Percentiles rank a stretch among this genome's conserved stretches.
Conservation (phyloP, 2,329 filamentous ascomycete genomes). For the Beauveria medogensis region DNA sequence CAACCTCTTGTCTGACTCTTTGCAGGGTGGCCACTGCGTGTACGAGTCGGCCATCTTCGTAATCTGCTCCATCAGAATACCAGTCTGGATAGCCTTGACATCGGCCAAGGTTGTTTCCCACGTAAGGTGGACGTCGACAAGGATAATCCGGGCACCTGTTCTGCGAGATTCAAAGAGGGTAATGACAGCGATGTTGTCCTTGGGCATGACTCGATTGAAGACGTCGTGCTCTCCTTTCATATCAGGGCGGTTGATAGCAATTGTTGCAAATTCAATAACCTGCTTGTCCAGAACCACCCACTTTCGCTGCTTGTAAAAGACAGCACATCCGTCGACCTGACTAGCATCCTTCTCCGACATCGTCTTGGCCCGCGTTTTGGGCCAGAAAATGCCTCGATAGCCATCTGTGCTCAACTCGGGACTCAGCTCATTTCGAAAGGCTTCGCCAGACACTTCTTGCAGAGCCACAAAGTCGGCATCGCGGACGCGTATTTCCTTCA, state of each 20-base stretch:
- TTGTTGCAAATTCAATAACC: conserved; percentile 82
- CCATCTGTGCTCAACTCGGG: conserved; percentile 78
- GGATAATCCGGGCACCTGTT: conserved; percentile 84
- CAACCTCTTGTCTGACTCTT: conserved; percentile 63
- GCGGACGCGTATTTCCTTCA: conserved; percentile 70
- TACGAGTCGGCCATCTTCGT: conserved; percentile 82
- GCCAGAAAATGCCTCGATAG: conserved; percentile 92
- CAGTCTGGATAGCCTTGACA: conserved; percentile 93
- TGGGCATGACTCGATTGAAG: conserved; percentile 97
- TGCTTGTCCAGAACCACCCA: conserved; percentile 92
- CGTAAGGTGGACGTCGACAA: conserved; percentile 88
- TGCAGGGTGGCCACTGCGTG: conserved; percentile 64
- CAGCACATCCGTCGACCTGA: conserved; percentile 90
- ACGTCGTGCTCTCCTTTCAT: conserved; percentile 98
- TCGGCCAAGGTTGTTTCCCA: conserved; percentile 90
- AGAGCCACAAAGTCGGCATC: conserved; percentile 86
- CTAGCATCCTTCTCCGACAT: conserved; percentile 86
- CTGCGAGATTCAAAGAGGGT: conserved; percentile 86
- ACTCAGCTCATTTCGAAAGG: conserved; percentile 84
- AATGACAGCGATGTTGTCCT: conserved; percentile 91
- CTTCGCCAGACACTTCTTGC: conserved; percentile 88
- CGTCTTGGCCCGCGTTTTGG: conserved; percentile 80
- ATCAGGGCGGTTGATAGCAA: conserved; percentile 88
- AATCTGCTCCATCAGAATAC: conserved; percentile 88
- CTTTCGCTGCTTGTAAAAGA: conserved; percentile 94